A percentile compares a stretch with the other conserved stretches of the same genome.
phyloP scores from a whole-genome alignment of 345 rosid species.

The Pseudoturritis turrita region DNA sequence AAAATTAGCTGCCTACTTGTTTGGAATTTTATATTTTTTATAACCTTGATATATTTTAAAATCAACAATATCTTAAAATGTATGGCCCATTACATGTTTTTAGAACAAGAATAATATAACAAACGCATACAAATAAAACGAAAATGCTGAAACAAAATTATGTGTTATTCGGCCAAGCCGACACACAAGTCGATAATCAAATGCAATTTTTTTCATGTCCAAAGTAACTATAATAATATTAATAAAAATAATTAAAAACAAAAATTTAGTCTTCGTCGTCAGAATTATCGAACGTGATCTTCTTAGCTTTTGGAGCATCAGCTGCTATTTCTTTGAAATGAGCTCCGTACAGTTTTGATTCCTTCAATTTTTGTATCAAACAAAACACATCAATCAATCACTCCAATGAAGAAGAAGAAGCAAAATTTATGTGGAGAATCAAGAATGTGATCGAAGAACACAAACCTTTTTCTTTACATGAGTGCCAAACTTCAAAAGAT shows the following conservation, averaged over 20 bases:
- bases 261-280: constrained; percentile 61
- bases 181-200: not conserved
- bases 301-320: constrained; percentile 86
- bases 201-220: not conserved
- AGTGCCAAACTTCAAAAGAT: constrained; percentile 84
- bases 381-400: constrained; percentile 4
- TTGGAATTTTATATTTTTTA: too few species aligned
- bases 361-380: constrained; percentile 40
- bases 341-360: constrained; percentile 92
- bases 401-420: not conserved
- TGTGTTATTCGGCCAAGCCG: too few species aligned
- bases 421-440: not conserved
- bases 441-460: not conserved
- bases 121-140: too few species aligned
- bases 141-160: too few species aligned
- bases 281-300: constrained; percentile 62
- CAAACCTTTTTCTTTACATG: constrained; percentile 92
- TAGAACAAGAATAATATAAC: too few species aligned
- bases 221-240: not conserved
- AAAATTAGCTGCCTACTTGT: too few species aligned
- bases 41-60: too few species aligned
- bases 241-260: not conserved
- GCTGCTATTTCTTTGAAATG: constrained; percentile 85
- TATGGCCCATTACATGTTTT: too few species aligned
- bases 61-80: too few species aligned